Evolutionary conservation across 306 rosid species (phyloP).

Genomic region (Fagus crenata): DNA sequence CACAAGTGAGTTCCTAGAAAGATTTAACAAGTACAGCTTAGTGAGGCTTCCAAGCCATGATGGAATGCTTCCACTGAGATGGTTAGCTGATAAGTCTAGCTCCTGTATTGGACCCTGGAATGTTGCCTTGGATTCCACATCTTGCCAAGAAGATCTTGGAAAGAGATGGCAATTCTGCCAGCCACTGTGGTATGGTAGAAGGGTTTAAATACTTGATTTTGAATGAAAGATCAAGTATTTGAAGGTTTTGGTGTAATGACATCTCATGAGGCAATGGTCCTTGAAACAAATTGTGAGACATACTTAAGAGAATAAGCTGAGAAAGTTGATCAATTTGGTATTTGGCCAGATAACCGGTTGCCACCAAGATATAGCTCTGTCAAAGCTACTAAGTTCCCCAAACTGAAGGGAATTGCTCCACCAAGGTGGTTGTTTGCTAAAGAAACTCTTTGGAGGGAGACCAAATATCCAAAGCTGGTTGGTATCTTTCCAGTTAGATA

Average conservation of each 20-base stretch:
- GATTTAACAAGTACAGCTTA: constrained; percentile 56
- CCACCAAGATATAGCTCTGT: constrained; percentile 48
- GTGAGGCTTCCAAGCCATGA: constrained; percentile 57
- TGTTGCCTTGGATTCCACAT: constrained; percentile 52
- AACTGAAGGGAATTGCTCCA: constrained; percentile 58
- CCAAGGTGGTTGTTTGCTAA: constrained; percentile 51
- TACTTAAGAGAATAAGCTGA: constrained; percentile 44
- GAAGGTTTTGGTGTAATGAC: constrained; percentile 56
- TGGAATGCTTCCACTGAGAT: constrained; percentile 59
- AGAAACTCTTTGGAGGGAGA: constrained; percentile 50
- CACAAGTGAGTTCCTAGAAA: constrained; percentile 57
- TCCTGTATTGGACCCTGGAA: constrained; percentile 59
- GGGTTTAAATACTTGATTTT: constrained; percentile 42
- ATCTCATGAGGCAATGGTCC: constrained; percentile 58
- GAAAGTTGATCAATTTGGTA: constrained; percentile 58
- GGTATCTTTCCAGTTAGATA: constrained; percentile 50
- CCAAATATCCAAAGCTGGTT: constrained; percentile 41
- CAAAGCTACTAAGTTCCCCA: constrained; percentile 47
- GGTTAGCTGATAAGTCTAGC: constrained; percentile 64
- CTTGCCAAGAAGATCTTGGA: constrained; percentile 54
- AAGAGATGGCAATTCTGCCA: constrained; percentile 44
- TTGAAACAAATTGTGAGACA: constrained; percentile 49
- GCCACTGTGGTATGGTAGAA: constrained; percentile 49
- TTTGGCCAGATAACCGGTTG: constrained; percentile 49
- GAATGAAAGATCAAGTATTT: constrained; percentile 59